A percentile compares a stretch with the other conserved stretches of the same genome.
phyloP scores from a whole-genome alignment of 805 yeast genomes.

The Candida odintsovae region DNA sequence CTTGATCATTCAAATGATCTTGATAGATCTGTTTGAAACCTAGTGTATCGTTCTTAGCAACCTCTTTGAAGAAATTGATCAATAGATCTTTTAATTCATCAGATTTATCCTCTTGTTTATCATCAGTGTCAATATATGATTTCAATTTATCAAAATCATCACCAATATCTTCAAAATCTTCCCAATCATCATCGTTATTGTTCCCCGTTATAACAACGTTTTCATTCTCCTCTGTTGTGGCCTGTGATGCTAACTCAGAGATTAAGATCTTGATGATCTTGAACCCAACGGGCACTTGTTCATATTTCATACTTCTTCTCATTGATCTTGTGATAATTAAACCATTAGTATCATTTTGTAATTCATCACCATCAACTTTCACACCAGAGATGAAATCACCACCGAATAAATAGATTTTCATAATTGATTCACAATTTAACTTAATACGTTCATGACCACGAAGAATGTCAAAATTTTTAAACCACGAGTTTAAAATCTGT shows the following conservation, averaged over 20 bases:
- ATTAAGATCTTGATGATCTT: slow-evolving; percentile 70
- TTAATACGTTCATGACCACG: slow-evolving; percentile 68
- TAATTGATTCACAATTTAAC: slow-evolving; percentile 63
- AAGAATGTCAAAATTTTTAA: slow-evolving; percentile 71
- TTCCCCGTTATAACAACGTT: slow-evolving; percentile 46
- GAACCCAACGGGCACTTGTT: slow-evolving; percentile 59
- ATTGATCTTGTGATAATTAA: slow-evolving; percentile 82
- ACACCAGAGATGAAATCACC: slow-evolving; percentile 39
- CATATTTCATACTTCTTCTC: slow-evolving; percentile 56
- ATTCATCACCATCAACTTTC: slow-evolving; percentile 70
- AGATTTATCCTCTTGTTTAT: slow-evolving; percentile 5
- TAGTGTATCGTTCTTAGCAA: slow-evolving; percentile 42
- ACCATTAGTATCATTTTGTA: slow-evolving; percentile 50
- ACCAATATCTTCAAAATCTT: slow-evolving; percentile 65
- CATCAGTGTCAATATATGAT: slow-evolving; percentile 44
- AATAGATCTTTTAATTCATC: slow-evolving; percentile 33
- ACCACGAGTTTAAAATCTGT: slow-evolving; percentile 72
- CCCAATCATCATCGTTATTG: slow-evolving; percentile 66
- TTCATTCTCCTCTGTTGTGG: slow-evolving; percentile 33
- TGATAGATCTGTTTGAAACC: slow-evolving; percentile 47
- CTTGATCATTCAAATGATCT: slow-evolving; percentile 39
- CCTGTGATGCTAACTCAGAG: slow-evolving; percentile 64
- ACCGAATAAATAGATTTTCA: slow-evolving; percentile 59
- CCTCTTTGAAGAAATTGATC: slow-evolving; percentile 48
- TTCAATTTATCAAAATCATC: slow-evolving; percentile 59